Evolutionary conservation across 164 flowering plant genomes (phyloP), one percentile per base, ranked within the genome.

Genomic region (Nymphaea colorata): DNA sequence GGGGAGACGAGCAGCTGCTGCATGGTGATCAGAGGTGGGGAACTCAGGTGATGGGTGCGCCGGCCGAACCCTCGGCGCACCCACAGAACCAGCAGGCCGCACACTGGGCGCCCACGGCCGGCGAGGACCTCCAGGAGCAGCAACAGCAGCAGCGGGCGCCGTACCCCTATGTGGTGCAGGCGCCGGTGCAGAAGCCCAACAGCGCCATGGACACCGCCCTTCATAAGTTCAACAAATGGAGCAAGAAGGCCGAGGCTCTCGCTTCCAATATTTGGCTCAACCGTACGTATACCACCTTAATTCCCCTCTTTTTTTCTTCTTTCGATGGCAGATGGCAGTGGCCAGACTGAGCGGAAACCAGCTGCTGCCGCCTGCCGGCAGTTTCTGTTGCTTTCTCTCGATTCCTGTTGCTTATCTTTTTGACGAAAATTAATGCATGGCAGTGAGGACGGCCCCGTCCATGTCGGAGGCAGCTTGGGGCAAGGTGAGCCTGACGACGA

Each of bases 31-130:
- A 25, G 77, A 84, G 83, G 69, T 86, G 91, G 93, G 96, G 93
- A 2, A 88, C 93, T 43, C 80, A 82, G 61, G 64, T 84, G 44
- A 90, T 88, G 93, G 92, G 94, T 3, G 43, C 80, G 3, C 94
- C 94, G 2, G 85, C 90, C 0, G 78, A 66, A 25, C 90, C 96
- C 8, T 76, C 86, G 0, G 61, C 74, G 15, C 94, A 85, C 69
- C 96, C 94, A 0, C 84, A 81, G 68, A 86, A 90, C 71, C 82
- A 90, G 74, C 73, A 81, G 59, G 92, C 92, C 12, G 91, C 96
- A 59, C 53, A 5, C 53, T 42, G 86, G 89, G 71, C 65, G 4
- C 83, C 83, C 12, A 70, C 70, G 62, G 73, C 72, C 12, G 17
- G 41, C 42, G 41, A 66, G 44, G 44, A 8, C 2, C 41, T 44